Evolutionary conservation across 2,329 filamentous ascomycete species (phyloP), one percentile per base, ranked within the genome.

Genomic region (Pyrenophora seminiperda): DNA sequence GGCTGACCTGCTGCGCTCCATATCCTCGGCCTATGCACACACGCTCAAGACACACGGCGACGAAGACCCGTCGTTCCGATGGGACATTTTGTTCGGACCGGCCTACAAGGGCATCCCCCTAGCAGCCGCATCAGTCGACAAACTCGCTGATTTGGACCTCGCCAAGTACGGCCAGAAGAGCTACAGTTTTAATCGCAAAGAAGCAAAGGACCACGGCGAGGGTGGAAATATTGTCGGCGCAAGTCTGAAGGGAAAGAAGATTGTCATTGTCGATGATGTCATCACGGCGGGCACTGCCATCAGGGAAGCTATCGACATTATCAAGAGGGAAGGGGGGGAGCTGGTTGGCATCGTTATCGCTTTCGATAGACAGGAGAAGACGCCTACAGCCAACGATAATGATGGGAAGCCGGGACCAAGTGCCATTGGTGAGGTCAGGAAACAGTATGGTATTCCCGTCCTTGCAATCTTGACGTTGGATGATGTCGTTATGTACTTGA

Each of bases 31-130:
- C 51, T 97, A 93, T 75, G 93, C 93, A 1, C 77, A 80, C 47
- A 80, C 81, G 1, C 73, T 85, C 33, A 75, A 79, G 44, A 61
- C 73, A n/a, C 74, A 81, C 57, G 75, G 77, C 33, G 52, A 66
- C 1, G 37, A 69, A 11, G 55, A 77, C 64, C 44, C 72, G 7
- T 68, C 75, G n/a, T 82, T 82, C 58, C 75, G 78, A 57, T 84
- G 95, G 73, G 93, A 97, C 72, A 83, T 97, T 63, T 81, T 97
- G 67, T 97, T 97, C 74, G 92, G 84, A 13, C 93, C 94, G 2
- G 93, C 94, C 7, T 99, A 97, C 81, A 99, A 97, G 79, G 94
- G 94, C 36, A 96, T 97, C 59, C 91, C 92, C 1, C 83, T 97
- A n/a, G 89, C 89, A 36, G 86, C 88, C 13, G 83, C 89, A 2